Evolutionary conservation across 176 grass and related monocot genomes (phyloP).

Genomic region (Eragrostis curvula): DNA sequence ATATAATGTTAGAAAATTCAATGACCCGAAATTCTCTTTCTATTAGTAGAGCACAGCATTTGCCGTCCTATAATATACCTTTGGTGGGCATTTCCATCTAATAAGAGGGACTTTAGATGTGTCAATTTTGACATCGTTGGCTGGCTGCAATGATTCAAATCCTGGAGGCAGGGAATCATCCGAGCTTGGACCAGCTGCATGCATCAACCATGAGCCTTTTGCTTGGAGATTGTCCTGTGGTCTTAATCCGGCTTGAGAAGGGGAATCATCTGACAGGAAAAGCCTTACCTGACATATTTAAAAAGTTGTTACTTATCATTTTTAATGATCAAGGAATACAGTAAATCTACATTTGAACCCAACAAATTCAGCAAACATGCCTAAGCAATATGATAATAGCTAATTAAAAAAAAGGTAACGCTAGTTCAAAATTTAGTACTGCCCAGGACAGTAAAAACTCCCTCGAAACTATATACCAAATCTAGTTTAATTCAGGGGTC

Average conservation of each 20-base stretch:
- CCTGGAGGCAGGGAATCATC: conserved; percentile 96
- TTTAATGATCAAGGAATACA: background rate
- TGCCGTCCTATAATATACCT: conserved; percentile 50
- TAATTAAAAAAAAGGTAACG: background rate
- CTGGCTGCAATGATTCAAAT: conserved; percentile 77
- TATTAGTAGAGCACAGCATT: background rate
- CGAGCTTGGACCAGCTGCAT: conserved; percentile 58
- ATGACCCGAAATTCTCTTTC: background rate
- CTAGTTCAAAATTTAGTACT: background rate
- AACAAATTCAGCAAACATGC: background rate
- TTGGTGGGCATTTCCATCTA: conserved; percentile 72
- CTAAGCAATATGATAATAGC: background rate
- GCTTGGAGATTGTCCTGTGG: conserved; percentile 92
- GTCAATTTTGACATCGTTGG: conserved; percentile 59
- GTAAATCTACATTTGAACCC: background rate
- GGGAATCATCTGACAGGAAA: conserved; percentile 92
- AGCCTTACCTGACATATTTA: conserved; percentile 79
- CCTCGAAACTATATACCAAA: conserved; percentile 1
- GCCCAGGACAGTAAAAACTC: background rate
- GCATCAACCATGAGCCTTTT: conserved; percentile 86
- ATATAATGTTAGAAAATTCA: background rate
- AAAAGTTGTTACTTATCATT: conserved; percentile 7
- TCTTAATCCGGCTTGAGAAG: conserved; percentile 73
- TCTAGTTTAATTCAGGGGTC: background rate
- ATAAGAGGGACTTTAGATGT: conserved; percentile 70